Percentiles rank a stretch among this genome's conserved stretches.
Evolutionary conservation across 2,329 filamentous ascomycete species (phyloP).

Genomic region (Helotiales sp.): DNA sequence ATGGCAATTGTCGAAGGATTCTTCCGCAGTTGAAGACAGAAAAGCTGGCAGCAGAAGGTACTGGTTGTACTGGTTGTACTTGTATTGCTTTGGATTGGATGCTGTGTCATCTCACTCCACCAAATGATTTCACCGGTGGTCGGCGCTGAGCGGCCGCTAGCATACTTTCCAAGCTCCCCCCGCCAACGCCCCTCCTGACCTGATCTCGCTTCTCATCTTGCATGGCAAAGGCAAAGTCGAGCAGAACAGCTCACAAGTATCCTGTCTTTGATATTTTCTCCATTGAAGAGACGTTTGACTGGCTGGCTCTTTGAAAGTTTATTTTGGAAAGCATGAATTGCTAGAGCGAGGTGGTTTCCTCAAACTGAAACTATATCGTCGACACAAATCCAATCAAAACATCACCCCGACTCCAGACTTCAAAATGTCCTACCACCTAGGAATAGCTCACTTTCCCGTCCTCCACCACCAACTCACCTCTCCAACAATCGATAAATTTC

Average conservation of each 20-base stretch:
- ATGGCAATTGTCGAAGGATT: background rate
- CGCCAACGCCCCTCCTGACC: slow-evolving; percentile 1
- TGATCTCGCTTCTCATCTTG: slow-evolving; percentile 8
- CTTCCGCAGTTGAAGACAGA: background rate
- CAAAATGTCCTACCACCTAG: slow-evolving; percentile 35
- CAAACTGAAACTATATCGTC: background rate
- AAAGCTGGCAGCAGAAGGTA: background rate
- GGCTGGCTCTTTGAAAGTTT: background rate
- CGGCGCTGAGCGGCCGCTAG: background rate
- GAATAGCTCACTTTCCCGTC: slow-evolving; percentile 35
- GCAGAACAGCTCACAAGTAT: slow-evolving; percentile 17
- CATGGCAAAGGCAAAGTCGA: background rate
- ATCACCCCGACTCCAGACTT: background rate
- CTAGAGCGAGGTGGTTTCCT: background rate
- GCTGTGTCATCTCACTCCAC: slow-evolving; percentile 2
- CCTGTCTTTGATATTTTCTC: background rate
- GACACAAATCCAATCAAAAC: background rate
- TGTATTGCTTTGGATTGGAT: too few species aligned
- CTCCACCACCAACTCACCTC: slow-evolving; percentile 39
- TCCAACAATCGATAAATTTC: slow-evolving; percentile 23
- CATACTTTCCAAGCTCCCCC: background rate
- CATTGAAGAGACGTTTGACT: background rate
- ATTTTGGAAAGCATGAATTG: background rate
- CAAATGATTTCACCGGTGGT: background rate
- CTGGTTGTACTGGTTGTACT: too few species aligned